These are phyloP conservation scores for Leishmania amazonensis DNA, from an alignment of 208 protist species.

Conservation along the genomic window DNA sequence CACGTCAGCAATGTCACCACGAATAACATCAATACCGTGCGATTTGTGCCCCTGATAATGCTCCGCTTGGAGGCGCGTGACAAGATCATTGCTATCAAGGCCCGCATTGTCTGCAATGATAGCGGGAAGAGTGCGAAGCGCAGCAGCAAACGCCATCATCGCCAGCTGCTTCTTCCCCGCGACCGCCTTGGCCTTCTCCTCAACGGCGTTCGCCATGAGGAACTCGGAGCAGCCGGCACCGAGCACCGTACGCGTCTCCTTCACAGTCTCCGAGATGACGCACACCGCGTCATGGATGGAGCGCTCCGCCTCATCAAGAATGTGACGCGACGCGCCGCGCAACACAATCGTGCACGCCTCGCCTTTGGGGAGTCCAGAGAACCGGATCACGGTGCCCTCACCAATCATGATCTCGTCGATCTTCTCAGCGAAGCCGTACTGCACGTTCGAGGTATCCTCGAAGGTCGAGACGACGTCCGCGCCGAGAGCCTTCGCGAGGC, in stretches of 20 bases:
- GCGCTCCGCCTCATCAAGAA: slow-evolving; percentile 99
- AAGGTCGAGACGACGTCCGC: slow-evolving; percentile 99
- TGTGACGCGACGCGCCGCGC: slow-evolving; percentile 98
- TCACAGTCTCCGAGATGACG: slow-evolving; percentile 97
- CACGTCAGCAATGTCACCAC: slow-evolving; percentile 96
- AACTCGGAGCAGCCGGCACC: slow-evolving; percentile 99
- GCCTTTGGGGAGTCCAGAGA: slow-evolving; percentile 94
- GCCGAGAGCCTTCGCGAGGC: slow-evolving; percentile 95
- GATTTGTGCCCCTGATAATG: slow-evolving; percentile 66
- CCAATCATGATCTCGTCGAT: slow-evolving; percentile 99
- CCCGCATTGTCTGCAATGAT: slow-evolving; percentile 99
- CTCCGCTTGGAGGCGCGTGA: slow-evolving; percentile 94
- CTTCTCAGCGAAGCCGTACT: slow-evolving; percentile 94
- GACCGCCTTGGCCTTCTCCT: slow-evolving; percentile 90
- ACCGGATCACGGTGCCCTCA: slow-evolving; percentile 98
- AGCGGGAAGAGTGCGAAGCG: slow-evolving; percentile 95
- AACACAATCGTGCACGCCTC: slow-evolving; percentile 99
- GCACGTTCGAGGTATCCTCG: slow-evolving; percentile 95
- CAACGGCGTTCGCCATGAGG: slow-evolving; percentile 98
- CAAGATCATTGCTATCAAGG: slow-evolving; percentile 97
- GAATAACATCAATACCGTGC: slow-evolving; percentile 95
- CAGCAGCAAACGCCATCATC: slow-evolving; percentile 97
- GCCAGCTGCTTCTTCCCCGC: slow-evolving; percentile 88
- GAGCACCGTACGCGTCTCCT: slow-evolving; percentile 95
- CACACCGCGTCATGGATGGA: slow-evolving; percentile 99